These are phyloP conservation scores for Limtongia smithiae DNA, from an alignment of 805 yeast genomes.

Conservation along the genomic window DNA sequence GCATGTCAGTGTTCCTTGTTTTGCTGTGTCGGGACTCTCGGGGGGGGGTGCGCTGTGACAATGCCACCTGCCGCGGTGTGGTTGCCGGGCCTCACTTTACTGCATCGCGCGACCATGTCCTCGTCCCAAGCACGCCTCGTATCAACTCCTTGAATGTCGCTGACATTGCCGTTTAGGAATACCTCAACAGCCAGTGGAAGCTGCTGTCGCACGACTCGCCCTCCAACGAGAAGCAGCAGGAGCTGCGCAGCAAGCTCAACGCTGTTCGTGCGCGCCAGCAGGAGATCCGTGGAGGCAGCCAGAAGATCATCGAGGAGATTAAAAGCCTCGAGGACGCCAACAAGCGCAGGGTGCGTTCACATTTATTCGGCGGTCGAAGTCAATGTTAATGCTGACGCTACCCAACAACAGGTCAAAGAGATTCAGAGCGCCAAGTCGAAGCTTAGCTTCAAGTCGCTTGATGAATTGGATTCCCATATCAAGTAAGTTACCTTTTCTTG, in stretches of 20 bases:
- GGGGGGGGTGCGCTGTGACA: neutral
- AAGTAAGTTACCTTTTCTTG: no score
- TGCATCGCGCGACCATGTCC: no score
- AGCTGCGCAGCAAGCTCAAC: conserved; percentile 17
- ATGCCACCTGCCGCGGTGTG: no score
- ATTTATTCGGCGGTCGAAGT: no score
- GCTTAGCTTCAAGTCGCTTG: conserved; percentile 51
- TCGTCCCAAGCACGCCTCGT: no score
- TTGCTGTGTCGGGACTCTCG: no score
- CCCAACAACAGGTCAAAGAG: conserved; percentile 61
- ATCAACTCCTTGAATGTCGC: no score
- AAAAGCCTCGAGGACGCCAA: conserved; percentile 63
- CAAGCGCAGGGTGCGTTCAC: conserved; percentile 44
- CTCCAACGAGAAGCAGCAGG: conserved; percentile 21
- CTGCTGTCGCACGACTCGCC: conserved; percentile 19
- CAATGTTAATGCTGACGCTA: no score
- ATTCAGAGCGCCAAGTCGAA: conserved; percentile 69
- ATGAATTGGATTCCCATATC: conserved; percentile 34
- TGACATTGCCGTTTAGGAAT: no score
- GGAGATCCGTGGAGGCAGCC: conserved; percentile 26
- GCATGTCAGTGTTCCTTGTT: conserved; percentile 20
- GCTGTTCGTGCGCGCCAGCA: conserved; percentile 20
- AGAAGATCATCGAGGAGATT: conserved; percentile 55
- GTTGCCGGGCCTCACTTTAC: no score
- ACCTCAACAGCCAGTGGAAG: conserved; percentile 22